Evolutionary conservation across 176 grass and related monocot species (phyloP).

Genomic region (Aegilops speltoides): DNA sequence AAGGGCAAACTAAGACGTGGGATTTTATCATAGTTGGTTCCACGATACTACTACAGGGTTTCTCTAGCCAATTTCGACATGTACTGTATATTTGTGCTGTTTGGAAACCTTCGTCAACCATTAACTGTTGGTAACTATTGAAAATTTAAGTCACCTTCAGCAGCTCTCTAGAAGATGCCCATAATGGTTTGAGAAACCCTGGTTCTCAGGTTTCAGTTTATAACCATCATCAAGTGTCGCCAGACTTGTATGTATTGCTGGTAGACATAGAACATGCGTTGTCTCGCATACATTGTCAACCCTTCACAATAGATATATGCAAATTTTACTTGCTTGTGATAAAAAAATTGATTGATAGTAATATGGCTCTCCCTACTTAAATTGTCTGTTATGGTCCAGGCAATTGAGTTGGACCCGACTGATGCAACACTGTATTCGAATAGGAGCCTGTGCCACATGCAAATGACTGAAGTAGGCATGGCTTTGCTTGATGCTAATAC

Average conservation of each 20-base stretch:
- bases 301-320: not conserved
- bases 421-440: conserved; percentile 31
- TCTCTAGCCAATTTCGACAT: not conserved
- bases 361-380: not conserved
- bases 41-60: not conserved
- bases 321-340: not conserved
- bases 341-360: not conserved
- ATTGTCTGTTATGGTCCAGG: conserved; percentile 8
- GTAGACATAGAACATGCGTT: conserved; percentile 10
- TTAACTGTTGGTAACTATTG: not conserved
- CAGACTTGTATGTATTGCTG: conserved; percentile 4
- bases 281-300: not conserved
- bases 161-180: not conserved
- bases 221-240: not conserved
- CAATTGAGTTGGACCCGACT: conserved; percentile 19
- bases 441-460: conserved; percentile 23
- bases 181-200: conserved; percentile 1
- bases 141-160: conserved; percentile 13
- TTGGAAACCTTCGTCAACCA: not conserved
- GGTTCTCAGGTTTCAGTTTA: not conserved
- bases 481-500: conserved; percentile 28
- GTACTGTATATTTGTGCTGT: not conserved
- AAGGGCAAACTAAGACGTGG: not conserved
- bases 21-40: conserved; percentile 4
- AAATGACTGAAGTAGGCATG: conserved; percentile 10